These are phyloP conservation scores for Cystofilobasidium ferigula DNA, from an alignment of 768 basidiomycete genomes.

Conservation along the genomic window DNA sequence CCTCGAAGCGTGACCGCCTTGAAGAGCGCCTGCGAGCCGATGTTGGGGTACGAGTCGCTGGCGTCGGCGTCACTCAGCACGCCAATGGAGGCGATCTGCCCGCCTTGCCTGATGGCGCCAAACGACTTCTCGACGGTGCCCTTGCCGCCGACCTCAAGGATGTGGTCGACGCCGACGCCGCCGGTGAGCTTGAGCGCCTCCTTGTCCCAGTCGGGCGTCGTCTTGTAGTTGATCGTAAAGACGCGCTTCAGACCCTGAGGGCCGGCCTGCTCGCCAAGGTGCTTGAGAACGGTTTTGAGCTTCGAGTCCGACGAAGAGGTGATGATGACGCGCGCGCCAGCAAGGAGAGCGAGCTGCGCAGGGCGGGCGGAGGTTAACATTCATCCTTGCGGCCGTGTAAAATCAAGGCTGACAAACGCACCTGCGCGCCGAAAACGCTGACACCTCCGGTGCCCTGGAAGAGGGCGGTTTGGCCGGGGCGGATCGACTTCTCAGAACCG, in stretches of 20 bases:
- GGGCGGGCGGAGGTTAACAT: background rate
- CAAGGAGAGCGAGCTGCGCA: constrained; percentile 51
- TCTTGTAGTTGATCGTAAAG: constrained; percentile 50
- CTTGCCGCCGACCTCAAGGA: constrained; percentile 49
- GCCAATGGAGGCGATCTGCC: constrained; percentile 46
- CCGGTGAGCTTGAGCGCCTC: constrained; percentile 42
- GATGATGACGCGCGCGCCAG: constrained; percentile 54
- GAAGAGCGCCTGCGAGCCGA: constrained; percentile 38
- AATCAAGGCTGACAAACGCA: background rate
- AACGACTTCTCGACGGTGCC: constrained; percentile 44
- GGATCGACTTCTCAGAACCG: background rate
- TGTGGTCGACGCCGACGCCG: constrained; percentile 38
- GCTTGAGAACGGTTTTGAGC: constrained; percentile 50
- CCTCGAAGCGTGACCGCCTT: constrained; percentile 45
- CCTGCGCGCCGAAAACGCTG: constrained; percentile 42
- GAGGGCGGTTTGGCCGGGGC: constrained; percentile 24
- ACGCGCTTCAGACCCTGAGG: background rate
- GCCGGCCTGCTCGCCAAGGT: constrained; percentile 46
- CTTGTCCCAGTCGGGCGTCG: constrained; percentile 50
- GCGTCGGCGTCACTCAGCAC: constrained; percentile 38
- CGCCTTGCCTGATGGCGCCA: constrained; percentile 39
- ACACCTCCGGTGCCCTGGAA: constrained; percentile 32
- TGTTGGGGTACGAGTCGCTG: constrained; percentile 27
- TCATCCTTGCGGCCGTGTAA: background rate
- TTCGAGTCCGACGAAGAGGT: constrained; percentile 61